These are phyloP conservation scores for Phytopythium cucurbitacearum DNA, from an alignment of 352 stramenopile species.

Conservation along the genomic window DNA sequence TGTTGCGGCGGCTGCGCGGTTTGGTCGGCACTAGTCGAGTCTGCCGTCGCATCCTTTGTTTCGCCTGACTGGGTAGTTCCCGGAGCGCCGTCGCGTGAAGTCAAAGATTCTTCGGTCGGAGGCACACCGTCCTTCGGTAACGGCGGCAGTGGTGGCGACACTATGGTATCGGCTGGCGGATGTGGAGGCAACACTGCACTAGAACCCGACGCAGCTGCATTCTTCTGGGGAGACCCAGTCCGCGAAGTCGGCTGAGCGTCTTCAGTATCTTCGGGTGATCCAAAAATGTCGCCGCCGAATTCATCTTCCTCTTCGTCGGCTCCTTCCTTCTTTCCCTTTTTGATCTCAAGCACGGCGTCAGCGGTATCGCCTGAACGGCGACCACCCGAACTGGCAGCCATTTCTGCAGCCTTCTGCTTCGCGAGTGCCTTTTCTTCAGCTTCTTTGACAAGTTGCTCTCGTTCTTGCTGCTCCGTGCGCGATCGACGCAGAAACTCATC, in stretches of 20 bases:
- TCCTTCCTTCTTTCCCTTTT: slow-evolving; percentile 76
- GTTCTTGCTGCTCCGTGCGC: slow-evolving; percentile 78
- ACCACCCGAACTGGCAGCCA: slow-evolving; percentile 37
- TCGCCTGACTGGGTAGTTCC: too few species aligned
- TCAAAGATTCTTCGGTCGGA: too few species aligned
- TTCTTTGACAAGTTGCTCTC: slow-evolving; percentile 81
- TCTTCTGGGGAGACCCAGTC: slow-evolving; percentile 11
- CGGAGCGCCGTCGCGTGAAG: too few species aligned
- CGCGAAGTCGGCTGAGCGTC: slow-evolving; percentile 16
- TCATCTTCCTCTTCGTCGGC: slow-evolving; percentile 77
- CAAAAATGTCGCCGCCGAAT: slow-evolving; percentile 84
- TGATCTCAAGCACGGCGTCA: slow-evolving; percentile 82
- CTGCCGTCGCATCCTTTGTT: too few species aligned
- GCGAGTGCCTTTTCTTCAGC: slow-evolving; percentile 75
- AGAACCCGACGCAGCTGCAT: slow-evolving; percentile 8
- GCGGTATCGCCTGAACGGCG: slow-evolving; percentile 64
- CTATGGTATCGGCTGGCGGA: neutral
- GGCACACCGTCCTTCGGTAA: slow-evolving; percentile 26
- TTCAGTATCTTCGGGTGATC: slow-evolving; percentile 43
- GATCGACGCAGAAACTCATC: slow-evolving; percentile 79
- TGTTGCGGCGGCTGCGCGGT: neutral
- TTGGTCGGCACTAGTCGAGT: too few species aligned
- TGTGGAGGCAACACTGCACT: slow-evolving; percentile 20
- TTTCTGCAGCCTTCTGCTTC: slow-evolving; percentile 73
- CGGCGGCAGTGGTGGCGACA: slow-evolving; percentile 24